phyloP scores from a whole-genome alignment of 331 rosid genomes.

The Rhamnella rubrinervis region DNA sequence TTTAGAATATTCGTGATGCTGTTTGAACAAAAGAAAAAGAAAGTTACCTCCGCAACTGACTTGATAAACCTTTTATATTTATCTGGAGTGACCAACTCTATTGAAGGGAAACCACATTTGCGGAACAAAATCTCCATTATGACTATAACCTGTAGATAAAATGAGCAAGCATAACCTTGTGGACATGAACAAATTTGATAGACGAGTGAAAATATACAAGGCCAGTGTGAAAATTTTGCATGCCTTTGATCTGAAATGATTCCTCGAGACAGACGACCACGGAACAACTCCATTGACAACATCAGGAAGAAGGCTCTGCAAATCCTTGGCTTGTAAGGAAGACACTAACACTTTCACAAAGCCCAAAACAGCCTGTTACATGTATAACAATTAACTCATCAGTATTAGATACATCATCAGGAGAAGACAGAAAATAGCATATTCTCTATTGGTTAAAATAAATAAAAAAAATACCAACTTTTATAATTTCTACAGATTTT shows the following conservation, averaged over 20 bases:
- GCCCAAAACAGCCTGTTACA: slow-evolving; percentile 86
- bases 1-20: neutral
- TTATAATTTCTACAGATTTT: slow-evolving; percentile 73
- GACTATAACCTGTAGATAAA: slow-evolving; percentile 58
- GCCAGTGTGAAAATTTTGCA: slow-evolving; percentile 20
- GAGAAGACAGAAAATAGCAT: slow-evolving; percentile 3
- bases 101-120: slow-evolving; percentile 79
- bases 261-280: slow-evolving; percentile 81
- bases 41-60: slow-evolving; percentile 61
- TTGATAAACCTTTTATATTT: slow-evolving; percentile 62
- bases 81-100: slow-evolving; percentile 62
- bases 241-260: slow-evolving; percentile 89
- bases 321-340: slow-evolving; percentile 52
- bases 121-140: slow-evolving; percentile 75
- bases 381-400: slow-evolving; percentile 28
- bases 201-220: neutral
- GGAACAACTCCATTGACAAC: slow-evolving; percentile 57
- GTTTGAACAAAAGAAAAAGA: neutral
- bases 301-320: slow-evolving; percentile 63
- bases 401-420: slow-evolving; percentile 17
- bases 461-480: slow-evolving; percentile 44
- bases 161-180: neutral
- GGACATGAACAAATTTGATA: neutral
- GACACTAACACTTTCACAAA: slow-evolving; percentile 90
- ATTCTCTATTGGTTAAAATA: slow-evolving; percentile 10